Percentiles rank a stretch among this genome's conserved stretches.
These are phyloP conservation scores for Penicillium brevicompactum DNA, from an alignment of 2,329 filamentous ascomycete species.

Conservation along the genomic window DNA sequence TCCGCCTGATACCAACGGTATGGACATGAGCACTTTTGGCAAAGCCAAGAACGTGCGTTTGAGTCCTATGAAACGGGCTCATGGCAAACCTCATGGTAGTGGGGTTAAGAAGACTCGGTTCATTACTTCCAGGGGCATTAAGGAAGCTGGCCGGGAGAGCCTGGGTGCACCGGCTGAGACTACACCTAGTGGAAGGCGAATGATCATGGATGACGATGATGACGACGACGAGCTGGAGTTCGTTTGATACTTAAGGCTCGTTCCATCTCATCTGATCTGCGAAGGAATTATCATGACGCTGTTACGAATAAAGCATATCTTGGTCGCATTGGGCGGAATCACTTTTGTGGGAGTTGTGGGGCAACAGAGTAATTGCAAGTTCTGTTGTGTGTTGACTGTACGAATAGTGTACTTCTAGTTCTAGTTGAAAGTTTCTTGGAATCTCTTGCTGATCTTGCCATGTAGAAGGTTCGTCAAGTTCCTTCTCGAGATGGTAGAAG, in stretches of 20 bases:
- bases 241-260: constrained; percentile 26
- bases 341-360: constrained; percentile 4
- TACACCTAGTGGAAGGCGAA: constrained; percentile 9
- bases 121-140: constrained; percentile 74
- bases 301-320: constrained; percentile 18
- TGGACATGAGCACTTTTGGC: constrained; percentile 31
- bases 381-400: not conserved
- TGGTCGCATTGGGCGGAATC: constrained; percentile 9
- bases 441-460: too few relatives aligned
- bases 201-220: constrained; percentile 49
- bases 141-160: constrained; percentile 75
- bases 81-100: constrained; percentile 36
- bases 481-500: too few relatives aligned
- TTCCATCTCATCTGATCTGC: not conserved
- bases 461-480: too few relatives aligned
- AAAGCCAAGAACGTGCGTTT: constrained; percentile 44
- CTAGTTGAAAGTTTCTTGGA: not conserved
- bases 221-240: constrained; percentile 53
- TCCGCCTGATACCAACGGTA: constrained; percentile 10
- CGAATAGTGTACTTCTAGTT: constrained; percentile 2
- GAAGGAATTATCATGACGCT: constrained; percentile 6
- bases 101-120: constrained; percentile 72
- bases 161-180: constrained; percentile 56
- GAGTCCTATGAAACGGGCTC: constrained; percentile 43
- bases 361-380: not conserved